Conservation (phyloP, 2,329 filamentous ascomycete species). For the Cordyceps javanica region DNA sequence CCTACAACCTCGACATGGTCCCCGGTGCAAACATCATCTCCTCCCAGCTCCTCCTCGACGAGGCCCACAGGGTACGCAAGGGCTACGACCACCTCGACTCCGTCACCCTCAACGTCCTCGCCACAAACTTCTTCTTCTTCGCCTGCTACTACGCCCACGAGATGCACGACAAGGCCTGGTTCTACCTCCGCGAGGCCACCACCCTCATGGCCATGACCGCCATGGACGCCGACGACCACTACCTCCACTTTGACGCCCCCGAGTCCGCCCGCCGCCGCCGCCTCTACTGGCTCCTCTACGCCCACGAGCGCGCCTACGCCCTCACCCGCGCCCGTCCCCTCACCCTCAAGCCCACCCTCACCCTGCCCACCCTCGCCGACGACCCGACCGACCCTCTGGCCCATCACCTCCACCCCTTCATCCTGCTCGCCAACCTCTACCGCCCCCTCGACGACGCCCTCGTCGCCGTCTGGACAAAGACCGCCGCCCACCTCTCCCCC, state of each 20-base stretch:
- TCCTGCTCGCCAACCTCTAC: constrained; percentile 57
- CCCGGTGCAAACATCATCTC: constrained; percentile 57
- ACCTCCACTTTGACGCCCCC: constrained; percentile 49
- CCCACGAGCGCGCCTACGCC: constrained; percentile 65
- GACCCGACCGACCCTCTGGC: constrained; percentile 51
- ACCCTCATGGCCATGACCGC: constrained; percentile 58
- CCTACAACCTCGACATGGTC: constrained; percentile 49
- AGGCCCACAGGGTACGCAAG: constrained; percentile 58
- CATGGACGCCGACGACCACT: constrained; percentile 58
- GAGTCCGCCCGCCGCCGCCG: constrained; percentile 60
- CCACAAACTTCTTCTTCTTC: constrained; percentile 76
- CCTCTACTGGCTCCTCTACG: constrained; percentile 67
- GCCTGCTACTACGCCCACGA: constrained; percentile 66
- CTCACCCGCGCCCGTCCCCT: constrained; percentile 64
- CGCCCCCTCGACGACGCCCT: constrained; percentile 61
- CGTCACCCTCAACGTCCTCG: constrained; percentile 51
- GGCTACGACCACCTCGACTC: constrained; percentile 54
- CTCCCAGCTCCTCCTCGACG: constrained; percentile 61
- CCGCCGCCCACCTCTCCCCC: constrained; percentile 48
- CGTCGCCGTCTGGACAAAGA: constrained; percentile 61
- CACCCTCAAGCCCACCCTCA: constrained; percentile 63
- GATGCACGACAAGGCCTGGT: constrained; percentile 72
- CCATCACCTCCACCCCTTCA: constrained; percentile 49
- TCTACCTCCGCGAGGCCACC: constrained; percentile 68
- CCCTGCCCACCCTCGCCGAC: constrained; percentile 55